Conservation (phyloP, 202 grass and related monocot species). For the Brachypodium distachyon region DNA sequence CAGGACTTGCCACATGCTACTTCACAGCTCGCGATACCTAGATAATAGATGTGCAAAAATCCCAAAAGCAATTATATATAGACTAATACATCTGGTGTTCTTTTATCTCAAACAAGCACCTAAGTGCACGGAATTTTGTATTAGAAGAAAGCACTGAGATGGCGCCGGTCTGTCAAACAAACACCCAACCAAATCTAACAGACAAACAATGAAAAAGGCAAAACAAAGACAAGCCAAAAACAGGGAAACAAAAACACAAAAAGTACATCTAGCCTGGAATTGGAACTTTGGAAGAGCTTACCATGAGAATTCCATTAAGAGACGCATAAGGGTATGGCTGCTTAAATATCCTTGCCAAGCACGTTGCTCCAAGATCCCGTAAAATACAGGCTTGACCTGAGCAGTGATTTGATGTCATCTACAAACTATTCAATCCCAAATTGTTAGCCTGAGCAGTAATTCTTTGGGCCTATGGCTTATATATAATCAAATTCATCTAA, state of each 20-base stretch:
- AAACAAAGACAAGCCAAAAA: no score
- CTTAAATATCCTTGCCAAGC: not conserved
- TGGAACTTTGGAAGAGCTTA: not conserved
- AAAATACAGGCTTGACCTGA: not conserved
- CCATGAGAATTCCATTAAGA: not conserved
- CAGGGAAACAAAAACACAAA: no score
- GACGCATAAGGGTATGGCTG: not conserved
- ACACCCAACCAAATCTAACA: no score
- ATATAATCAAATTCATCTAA: not conserved
- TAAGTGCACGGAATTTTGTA: no score
- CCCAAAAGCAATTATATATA: not conserved
- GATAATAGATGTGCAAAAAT: not conserved
- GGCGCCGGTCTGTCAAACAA: no score
- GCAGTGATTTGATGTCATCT: not conserved
- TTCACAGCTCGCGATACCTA: not conserved
- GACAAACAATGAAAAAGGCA: no score
- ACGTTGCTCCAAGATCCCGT: not conserved
- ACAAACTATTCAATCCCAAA: not conserved
- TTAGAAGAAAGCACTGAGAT: no score
- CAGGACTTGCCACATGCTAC: not conserved
- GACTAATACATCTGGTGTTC: no score
- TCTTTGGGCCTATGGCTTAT: not conserved
- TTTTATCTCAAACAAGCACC: no score
- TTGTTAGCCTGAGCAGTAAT: not conserved
- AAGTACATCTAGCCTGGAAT: not conserved